Evolutionary conservation across 768 basidiomycete species (phyloP), one percentile per base, ranked within the genome.

Genomic region (Mycena haematopus): DNA sequence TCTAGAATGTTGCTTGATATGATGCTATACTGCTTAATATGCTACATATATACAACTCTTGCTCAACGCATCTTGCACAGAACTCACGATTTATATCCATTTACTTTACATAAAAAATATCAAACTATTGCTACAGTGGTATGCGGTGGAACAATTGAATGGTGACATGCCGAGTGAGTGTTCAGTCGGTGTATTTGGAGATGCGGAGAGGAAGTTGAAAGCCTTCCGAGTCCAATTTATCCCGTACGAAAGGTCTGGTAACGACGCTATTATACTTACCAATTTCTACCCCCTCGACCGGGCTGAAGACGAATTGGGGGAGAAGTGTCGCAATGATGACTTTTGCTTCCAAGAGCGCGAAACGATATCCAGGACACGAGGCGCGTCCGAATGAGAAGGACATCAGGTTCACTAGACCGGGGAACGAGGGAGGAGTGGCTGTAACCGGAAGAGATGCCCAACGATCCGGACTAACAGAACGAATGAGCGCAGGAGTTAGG

Each of bases 311-410:
- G 59, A 84, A 85, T 17, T 75, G 73, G 4, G 78, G 77, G 11
- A 85, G 63, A 8, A 85, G 72, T 2, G 76, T 76, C 2, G 78
- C 77, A 17, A 86, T 66, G 73, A 85, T 81, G 36, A 81, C 71
- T 69, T 86, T 86, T 60, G 80, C 81, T 70, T 86, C 81, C 13
- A 77, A 66, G 42, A 83, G 70, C 19, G 79, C 77, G 66, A 85
- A 84, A 52, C 78, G 79, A 65, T 75, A 77, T 4, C 84, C 85
- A 1, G 83, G 71, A 66, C 85, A 86, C 5, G 82, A 78, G 47
- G 80, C 78, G 14, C 79, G 78, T 6, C 84, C 84, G 57, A 82
- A 78, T 0, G 82, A 80, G 68, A 86, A 86, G 7, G 84, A 80
- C 83, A 85, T 81, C 29, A 83, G 31, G 65, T 82, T 80, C 24